phyloP scores from a whole-genome alignment of 345 rosid genomes.

The Cardamine resedifolia region DNA sequence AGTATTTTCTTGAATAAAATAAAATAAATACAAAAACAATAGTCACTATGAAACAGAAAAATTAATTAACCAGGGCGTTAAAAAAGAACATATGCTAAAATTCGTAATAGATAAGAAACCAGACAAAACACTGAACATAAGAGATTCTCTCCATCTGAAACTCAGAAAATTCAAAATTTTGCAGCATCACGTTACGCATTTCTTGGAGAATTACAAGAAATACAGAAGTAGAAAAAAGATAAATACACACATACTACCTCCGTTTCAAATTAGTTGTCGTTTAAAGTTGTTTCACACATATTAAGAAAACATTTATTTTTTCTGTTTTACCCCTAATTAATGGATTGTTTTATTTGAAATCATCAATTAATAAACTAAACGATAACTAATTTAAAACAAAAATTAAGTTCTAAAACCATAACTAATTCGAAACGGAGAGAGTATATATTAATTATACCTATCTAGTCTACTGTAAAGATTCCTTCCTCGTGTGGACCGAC shows the following conservation, averaged over 20 bases:
- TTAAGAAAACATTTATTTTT: too few relatives aligned
- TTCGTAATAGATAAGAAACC: not conserved
- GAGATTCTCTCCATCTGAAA: not conserved
- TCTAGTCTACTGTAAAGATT: slow-evolving; percentile 2
- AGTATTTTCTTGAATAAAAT: too few relatives aligned
- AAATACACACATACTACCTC: not conserved
- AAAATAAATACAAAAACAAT: too few relatives aligned
- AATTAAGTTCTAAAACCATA: too few relatives aligned
- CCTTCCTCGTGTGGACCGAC: slow-evolving; percentile 28
- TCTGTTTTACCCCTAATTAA: too few relatives aligned
- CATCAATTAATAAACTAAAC: too few relatives aligned
- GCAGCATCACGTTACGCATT: not conserved
- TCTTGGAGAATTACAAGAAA: slow-evolving; percentile 10
- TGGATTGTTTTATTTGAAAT: too few relatives aligned
- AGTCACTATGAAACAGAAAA: too few relatives aligned
- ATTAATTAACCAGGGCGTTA: not conserved
- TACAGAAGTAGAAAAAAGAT: not conserved
- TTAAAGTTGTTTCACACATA: too few relatives aligned
- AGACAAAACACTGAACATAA: not conserved
- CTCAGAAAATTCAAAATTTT: slow-evolving; percentile 1
- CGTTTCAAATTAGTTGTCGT: too few relatives aligned
- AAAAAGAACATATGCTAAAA: not conserved
- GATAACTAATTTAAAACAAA: too few relatives aligned
- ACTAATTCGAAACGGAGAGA: too few relatives aligned
- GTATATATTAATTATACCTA: not conserved